phyloP scores from a whole-genome alignment of 108 stramenopile species.

The Discostella stelligeroides region DNA sequence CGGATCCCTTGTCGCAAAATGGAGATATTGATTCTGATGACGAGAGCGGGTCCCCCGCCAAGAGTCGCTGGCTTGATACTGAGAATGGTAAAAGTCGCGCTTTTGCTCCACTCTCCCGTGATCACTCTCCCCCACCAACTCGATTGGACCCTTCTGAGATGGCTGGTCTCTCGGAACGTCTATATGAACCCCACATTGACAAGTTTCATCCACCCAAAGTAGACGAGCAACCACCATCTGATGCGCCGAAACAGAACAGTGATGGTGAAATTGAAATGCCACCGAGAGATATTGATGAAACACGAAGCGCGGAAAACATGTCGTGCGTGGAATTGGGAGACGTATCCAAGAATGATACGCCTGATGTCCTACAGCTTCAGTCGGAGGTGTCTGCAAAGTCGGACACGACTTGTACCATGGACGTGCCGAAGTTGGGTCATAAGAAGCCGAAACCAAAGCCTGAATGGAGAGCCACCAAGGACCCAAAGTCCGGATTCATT shows the following conservation, averaged over 20 bases:
- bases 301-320: background rate
- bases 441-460: constrained; percentile 40
- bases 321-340: background rate
- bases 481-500: constrained; percentile 59
- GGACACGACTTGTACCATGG: constrained; percentile 12
- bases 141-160: constrained; percentile 35
- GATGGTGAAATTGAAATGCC: background rate
- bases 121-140: constrained; percentile 17
- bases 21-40: constrained; percentile 11
- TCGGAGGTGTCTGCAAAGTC: constrained; percentile 2
- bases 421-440: background rate
- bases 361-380: background rate
- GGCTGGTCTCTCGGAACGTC: constrained; percentile 22
- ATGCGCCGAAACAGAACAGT: background rate
- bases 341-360: constrained; percentile 6
- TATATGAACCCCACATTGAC: constrained; percentile 13
- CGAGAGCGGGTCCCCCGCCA: constrained; percentile 20
- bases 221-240: background rate
- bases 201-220: background rate
- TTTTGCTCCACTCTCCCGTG: constrained; percentile 1
- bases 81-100: background rate
- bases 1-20: constrained; percentile 30
- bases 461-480: constrained; percentile 67
- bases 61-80: constrained; percentile 28
- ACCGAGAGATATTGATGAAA: background rate